Evolutionary conservation across 257 asterid genomes (phyloP), one percentile per base, ranked within the genome.

Genomic region (Knoxia roxburghii): DNA sequence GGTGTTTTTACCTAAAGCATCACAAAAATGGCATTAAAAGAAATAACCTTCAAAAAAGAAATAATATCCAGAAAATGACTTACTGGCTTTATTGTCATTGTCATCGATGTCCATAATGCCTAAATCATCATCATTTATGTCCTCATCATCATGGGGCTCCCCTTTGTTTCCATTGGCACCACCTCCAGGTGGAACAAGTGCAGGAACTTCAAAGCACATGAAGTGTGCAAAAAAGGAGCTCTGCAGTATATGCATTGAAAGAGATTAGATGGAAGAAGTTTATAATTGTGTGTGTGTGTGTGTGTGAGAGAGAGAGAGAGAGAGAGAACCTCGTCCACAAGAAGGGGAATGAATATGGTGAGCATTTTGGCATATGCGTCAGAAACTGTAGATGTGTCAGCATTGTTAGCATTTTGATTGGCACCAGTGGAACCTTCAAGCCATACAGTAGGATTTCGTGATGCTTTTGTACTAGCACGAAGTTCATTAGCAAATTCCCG

Each of bases 401-500:
- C 71, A 78, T 75, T 84, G 76, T 69, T 85, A 40, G 75, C 90
- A 70, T 71, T 83, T 73, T 91, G 91, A 80, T 58, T 87, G 77
- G 89, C 69, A 70, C 82, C 86, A 35, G 84, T 43, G 68, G 94
- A 80, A 61, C 91, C 87, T 81, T 94, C 99, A 80, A 94, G 89
- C 99, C 99, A 94, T 52, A 80, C 83, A 56, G 74, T 79, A 73
- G 96, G 89, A 76, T 73, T 80, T 77, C 77, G 88, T 55, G 99
- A 76, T 73, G 86, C 82, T 79, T 87, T 87, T 75, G 93, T 88
- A 80, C 91, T 81, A 60, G 91, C 84, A 77, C 97, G 96, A 61
- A 94, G 99, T 81, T 94, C 99, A 79, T 87, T 90, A 59, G 99
- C 92, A 80, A 90, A 90, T 72, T 94, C 99, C 71, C 96, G 97